Conservation (phyloP, 345 rosid species). For the Citrus trifoliata region DNA sequence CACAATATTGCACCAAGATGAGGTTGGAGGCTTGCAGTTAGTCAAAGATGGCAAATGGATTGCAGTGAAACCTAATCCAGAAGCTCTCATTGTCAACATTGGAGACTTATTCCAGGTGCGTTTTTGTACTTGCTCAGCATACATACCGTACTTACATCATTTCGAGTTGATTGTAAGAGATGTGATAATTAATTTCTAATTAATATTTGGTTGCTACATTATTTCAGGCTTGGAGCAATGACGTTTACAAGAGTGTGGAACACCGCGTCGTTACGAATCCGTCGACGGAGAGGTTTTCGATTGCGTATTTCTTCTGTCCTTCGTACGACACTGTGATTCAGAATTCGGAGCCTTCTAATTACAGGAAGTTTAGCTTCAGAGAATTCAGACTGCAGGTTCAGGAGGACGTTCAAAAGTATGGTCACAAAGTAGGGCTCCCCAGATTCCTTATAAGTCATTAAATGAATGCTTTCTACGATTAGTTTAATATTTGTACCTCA, state of each 20-base stretch:
- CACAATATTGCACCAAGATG: slow-evolving; percentile 81
- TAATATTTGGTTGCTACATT: background rate
- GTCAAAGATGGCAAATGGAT: slow-evolving; percentile 80
- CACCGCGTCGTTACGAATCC: slow-evolving; percentile 83
- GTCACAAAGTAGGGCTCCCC: slow-evolving; percentile 82
- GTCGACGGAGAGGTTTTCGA: slow-evolving; percentile 65
- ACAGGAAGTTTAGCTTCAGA: slow-evolving; percentile 66
- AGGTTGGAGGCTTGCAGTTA: slow-evolving; percentile 87
- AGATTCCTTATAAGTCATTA: slow-evolving; percentile 41
- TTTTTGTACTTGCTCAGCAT: background rate
- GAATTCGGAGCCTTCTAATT: slow-evolving; percentile 46
- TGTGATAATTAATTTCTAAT: background rate
- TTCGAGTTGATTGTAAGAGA: too few species aligned
- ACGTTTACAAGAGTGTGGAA: slow-evolving; percentile 74
- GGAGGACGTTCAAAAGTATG: slow-evolving; percentile 69
- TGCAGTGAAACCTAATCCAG: slow-evolving; percentile 80
- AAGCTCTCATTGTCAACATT: slow-evolving; percentile 73
- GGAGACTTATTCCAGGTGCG: slow-evolving; percentile 93
- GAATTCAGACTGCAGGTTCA: slow-evolving; percentile 76
- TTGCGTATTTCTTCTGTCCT: slow-evolving; percentile 92
- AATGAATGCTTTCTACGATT: background rate
- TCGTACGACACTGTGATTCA: slow-evolving; percentile 62
- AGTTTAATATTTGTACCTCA: background rate
- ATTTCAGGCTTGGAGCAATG: slow-evolving; percentile 91
- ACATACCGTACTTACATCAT: too few species aligned